Evolutionary conservation across 2,329 filamentous ascomycete genomes (phyloP), one percentile per base, ranked within the genome.

Genomic region (Aspergillus novoparasiticus): DNA sequence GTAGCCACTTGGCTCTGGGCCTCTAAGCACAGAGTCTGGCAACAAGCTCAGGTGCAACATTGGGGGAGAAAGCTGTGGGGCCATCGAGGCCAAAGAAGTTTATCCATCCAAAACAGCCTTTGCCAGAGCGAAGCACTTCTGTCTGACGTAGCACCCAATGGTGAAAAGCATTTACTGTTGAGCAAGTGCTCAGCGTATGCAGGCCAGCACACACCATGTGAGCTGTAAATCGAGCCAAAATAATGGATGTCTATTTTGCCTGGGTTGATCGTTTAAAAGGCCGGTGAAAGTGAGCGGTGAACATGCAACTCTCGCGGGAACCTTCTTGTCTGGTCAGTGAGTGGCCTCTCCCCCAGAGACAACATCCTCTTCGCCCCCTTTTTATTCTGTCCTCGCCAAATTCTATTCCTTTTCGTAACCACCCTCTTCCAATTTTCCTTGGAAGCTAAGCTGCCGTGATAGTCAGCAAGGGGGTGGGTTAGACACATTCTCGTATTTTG

Each of bases 181-280:
- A 61, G 60, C 60, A 55, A 63, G 45, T 57, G 45, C 55, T 60
- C 60, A 61, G 62, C 57, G 59, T 59, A 68, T 64, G 68, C 67
- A 67, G 45, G 68, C 65, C 68, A 68, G 64, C 65, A 62, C 62
- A 62, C 62, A 65, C 68, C 73, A 74, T 73, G 72, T 74, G 72
- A 74, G 73, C 66, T 70, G 61, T 66, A 71, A 64, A 62, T 64
- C 51, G 57, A 59, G 59, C 34, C 64, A 64, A 59, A 58, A 63
- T 4, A 36, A 57, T 48, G 61, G 48, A 57, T 57, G 63, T 61
- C 48, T 62, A 69, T 68, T 72, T 72, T 66, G 64, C 67, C 69
- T 71, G 72, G 68, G 67, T 68, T 39, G 64, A 61, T 66, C 58
- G 5, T 32, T 57, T 64, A 62, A 66, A 59, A 58, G 57, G 59